Conservation (phyloP, 768 basidiomycete species). For the Leccinum uliginosum region DNA sequence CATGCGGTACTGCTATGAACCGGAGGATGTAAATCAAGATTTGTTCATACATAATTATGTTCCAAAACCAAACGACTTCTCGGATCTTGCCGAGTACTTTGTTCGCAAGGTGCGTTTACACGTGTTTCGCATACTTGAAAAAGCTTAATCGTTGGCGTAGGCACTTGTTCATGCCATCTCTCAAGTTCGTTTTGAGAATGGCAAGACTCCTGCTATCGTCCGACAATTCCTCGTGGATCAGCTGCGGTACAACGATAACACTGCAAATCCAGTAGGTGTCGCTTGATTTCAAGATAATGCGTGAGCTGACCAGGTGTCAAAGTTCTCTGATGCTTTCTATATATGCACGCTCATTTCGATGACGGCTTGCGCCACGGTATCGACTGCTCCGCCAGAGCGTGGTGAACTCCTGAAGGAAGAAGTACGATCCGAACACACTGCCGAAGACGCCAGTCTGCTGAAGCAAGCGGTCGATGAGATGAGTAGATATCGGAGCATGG, state of each 20-base stretch:
- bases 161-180: constrained; percentile 79
- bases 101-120: constrained; percentile 71
- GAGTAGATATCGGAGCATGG: constrained; percentile 91
- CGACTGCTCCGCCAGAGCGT: constrained; percentile 71
- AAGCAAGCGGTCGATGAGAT: constrained; percentile 77
- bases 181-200: constrained; percentile 79
- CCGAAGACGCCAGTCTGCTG: constrained; percentile 65
- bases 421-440: constrained; percentile 58
- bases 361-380: constrained; percentile 75
- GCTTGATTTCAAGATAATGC: neutral
- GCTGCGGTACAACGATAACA: constrained; percentile 94
- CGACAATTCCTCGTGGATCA: constrained; percentile 88
- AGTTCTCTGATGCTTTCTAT: constrained; percentile 92
- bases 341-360: constrained; percentile 82
- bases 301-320: constrained; percentile 2
- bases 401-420: constrained; percentile 73
- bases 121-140: neutral
- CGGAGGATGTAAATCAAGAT: constrained; percentile 76
- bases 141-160: constrained; percentile 35
- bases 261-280: constrained; percentile 71
- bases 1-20: constrained; percentile 85
- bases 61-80: constrained; percentile 94
- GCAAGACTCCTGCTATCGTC: constrained; percentile 81
- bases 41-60: constrained; percentile 85
- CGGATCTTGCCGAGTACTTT: constrained; percentile 88